Conservation (phyloP, 2,329 filamentous ascomycete genomes). For the Lachnellula suecica region DNA sequence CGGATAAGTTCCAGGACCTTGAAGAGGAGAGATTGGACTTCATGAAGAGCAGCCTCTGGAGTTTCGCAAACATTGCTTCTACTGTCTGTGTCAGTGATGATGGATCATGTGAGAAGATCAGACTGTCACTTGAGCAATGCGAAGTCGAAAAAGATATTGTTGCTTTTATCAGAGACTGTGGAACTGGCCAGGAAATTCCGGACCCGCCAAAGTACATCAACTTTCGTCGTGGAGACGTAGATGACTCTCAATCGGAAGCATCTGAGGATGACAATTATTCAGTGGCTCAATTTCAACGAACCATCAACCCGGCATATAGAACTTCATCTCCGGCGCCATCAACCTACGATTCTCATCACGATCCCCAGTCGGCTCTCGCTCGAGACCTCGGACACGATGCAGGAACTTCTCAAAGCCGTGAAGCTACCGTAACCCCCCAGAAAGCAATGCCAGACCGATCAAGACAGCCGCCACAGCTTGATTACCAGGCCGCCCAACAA, state of each 20-base stretch:
- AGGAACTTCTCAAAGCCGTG: conserved; percentile 40
- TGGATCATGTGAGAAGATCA: conserved; percentile 92
- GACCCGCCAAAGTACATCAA: conserved; percentile 98
- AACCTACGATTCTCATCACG: conserved; percentile 87
- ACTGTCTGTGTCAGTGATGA: conserved; percentile 98
- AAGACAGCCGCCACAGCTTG: conserved; percentile 19
- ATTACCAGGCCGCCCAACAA: conserved; percentile 19
- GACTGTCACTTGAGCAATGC: conserved; percentile 88
- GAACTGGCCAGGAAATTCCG: conserved; percentile 95
- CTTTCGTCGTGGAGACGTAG: conserved; percentile 85
- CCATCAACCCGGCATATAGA: conserved; percentile 92
- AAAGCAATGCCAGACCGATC: conserved; percentile 35
- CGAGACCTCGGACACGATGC: conserved; percentile 63
- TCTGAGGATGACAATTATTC: conserved; percentile 90
- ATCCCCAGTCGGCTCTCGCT: conserved; percentile 73
- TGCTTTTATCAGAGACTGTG: conserved; percentile 81
- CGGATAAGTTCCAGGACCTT: conserved; percentile 98
- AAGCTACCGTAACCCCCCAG: conserved; percentile 52
- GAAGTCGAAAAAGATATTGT: conserved; percentile 96
- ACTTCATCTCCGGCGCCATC: conserved; percentile 96
- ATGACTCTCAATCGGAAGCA: conserved; percentile 77
- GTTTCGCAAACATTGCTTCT: conserved; percentile 94
- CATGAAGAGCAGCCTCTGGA: conserved; percentile 96
- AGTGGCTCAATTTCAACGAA: conserved; percentile 91
- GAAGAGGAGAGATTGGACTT: conserved; percentile 97